Evolutionary conservation across 2,329 filamentous ascomycete species (phyloP), one percentile per base, ranked within the genome.

Genomic region (Penicillium olsonii): DNA sequence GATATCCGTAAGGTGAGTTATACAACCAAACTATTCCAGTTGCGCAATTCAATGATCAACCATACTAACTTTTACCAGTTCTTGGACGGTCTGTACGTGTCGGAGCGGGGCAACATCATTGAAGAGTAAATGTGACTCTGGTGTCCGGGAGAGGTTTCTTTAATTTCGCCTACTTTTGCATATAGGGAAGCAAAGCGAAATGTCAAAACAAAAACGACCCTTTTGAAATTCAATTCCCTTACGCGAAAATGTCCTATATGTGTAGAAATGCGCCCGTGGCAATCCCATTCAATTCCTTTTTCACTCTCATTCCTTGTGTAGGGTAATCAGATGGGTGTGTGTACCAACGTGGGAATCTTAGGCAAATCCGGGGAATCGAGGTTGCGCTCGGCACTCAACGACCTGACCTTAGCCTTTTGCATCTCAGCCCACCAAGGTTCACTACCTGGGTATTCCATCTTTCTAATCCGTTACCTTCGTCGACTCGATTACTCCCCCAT

Each of bases 31-130:
- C 15, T 20, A 22, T 19, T 17, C 18, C 17, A 18, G 4, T n/a
- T n/a, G 10, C 2, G 7, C 24, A 26, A 12, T 29, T 5, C 10
- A 12, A 29, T 29, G 7, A 10, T 2, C 26, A 11, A 10, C 11
- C 18, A 37, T 43, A 38, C 53, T 61, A 43, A 61, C 39, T 22
- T n/a, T 22, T 29, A 37, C 7, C 41, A 95, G 90, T 99, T 99
- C 88, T 87, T 99, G 84, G 95, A 99, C 82, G 94, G 94, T 87
- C 84, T 99, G 78, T 99, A 99, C 84, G 94, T 99, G 73, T 96
- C 92, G 75, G 94, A 99, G 88, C 88, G 90, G 83, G 88, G 88
- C 79, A 96, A 97, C 87, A 87, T 99, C 71, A 82, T 84, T 66
- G 87, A 90, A 62, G 73, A 76, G 49, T 77, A 73, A 66, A 70